Conservation (phyloP, 2,329 filamentous ascomycete genomes). For the Hansfordia pulvinata region DNA sequence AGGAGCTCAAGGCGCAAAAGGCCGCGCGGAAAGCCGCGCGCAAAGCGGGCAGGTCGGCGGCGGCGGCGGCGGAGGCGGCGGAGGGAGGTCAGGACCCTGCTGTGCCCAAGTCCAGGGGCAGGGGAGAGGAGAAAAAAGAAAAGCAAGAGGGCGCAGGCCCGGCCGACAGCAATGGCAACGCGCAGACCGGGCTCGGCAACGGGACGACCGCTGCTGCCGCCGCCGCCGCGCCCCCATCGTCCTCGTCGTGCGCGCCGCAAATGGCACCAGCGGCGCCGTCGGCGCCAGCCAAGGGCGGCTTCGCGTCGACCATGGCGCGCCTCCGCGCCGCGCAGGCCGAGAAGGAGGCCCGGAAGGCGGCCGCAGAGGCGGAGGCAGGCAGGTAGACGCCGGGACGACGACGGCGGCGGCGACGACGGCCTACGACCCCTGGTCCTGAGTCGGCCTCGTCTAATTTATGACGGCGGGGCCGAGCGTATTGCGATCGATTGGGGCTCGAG, state of each 20-base stretch:
- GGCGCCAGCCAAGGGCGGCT: constrained; percentile 13
- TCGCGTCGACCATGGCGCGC: constrained; percentile 35
- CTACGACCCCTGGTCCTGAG: no score
- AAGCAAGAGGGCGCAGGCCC: constrained; percentile 5
- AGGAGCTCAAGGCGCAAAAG: constrained; percentile 21
- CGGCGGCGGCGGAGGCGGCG: constrained; percentile 2
- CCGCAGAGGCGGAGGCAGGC: constrained; percentile 25
- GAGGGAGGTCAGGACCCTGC: constrained; percentile 4
- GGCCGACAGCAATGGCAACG: constrained; percentile 4
- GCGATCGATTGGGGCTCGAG: no score
- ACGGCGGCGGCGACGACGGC: no score
- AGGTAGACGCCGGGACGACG: no score
- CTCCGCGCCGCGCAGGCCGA: constrained; percentile 44
- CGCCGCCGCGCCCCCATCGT: constrained; percentile 1
- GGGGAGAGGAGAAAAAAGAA: background rate
- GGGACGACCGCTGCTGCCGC: background rate
- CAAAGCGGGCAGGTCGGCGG: constrained; percentile 21
- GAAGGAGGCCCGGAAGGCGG: constrained; percentile 35
- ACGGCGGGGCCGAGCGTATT: no score
- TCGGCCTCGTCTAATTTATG: no score
- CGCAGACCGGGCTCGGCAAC: constrained; percentile 5
- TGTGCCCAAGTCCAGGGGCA: constrained; percentile 5
- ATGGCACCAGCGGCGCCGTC: constrained; percentile 13
- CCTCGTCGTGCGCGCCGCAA: constrained; percentile 1
- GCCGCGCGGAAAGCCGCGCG: constrained; percentile 24